These are phyloP conservation scores for Leccinum uliginosum DNA, from an alignment of 768 basidiomycete genomes.

Conservation along the genomic window DNA sequence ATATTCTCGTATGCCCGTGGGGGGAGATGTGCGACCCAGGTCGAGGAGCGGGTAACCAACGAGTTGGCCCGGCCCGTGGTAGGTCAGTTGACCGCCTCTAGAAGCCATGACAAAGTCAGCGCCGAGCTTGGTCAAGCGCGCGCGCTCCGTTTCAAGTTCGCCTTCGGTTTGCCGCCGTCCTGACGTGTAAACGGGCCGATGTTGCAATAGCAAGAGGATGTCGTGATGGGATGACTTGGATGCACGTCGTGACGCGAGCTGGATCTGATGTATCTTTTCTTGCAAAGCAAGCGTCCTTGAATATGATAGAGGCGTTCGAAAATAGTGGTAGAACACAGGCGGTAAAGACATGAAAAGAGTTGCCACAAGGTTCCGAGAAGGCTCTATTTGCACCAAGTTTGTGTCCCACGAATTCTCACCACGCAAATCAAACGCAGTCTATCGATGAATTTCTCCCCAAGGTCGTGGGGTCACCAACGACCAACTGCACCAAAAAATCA, in stretches of 20 bases:
- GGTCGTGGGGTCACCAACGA: not conserved
- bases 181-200: conserved; percentile 90
- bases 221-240: conserved; percentile 43
- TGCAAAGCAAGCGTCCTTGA: conserved; percentile 61
- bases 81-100: conserved; percentile 92
- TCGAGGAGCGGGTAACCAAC: conserved; percentile 95
- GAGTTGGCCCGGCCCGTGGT: conserved; percentile 96
- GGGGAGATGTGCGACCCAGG: conserved; percentile 71
- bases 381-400: not conserved
- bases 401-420: not conserved
- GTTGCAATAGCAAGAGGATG: conserved; percentile 77
- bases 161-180: conserved; percentile 80
- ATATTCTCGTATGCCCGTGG: conserved; percentile 72
- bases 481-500: not conserved
- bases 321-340: conserved; percentile 75
- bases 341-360: conserved; percentile 34
- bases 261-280: conserved; percentile 63
- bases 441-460: not conserved
- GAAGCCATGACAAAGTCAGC: conserved; percentile 83
- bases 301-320: conserved; percentile 77
- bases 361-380: too few species aligned
- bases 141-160: conserved; percentile 54
- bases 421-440: not conserved
- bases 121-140: conserved; percentile 67
- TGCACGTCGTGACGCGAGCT: conserved; percentile 49